Conservation (phyloP, 2,329 filamentous ascomycete genomes). For the Fusarium protoensiforme region DNA sequence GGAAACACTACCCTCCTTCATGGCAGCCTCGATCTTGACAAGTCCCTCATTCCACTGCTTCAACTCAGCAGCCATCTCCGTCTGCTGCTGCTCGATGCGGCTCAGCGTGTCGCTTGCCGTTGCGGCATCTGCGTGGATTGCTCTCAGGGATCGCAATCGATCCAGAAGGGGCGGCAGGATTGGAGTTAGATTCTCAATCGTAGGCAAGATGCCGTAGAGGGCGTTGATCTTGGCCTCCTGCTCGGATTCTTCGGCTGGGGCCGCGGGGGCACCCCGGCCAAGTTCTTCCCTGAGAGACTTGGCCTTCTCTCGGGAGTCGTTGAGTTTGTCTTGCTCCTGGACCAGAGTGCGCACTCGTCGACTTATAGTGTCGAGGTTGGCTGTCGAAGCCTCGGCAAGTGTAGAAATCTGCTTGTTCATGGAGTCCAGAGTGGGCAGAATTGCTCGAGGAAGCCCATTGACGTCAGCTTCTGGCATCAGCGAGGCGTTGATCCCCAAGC, state of each 20-base stretch:
- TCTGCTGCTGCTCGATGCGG: conserved; percentile 81
- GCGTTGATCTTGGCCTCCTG: conserved; percentile 90
- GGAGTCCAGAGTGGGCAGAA: conserved; percentile 83
- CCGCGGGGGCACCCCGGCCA: conserved; percentile 55
- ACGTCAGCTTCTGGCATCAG: conserved; percentile 71
- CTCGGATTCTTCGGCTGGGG: conserved; percentile 67
- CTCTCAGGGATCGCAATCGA: conserved; percentile 82
- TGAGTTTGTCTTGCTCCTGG: conserved; percentile 77
- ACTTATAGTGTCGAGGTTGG: conserved; percentile 78
- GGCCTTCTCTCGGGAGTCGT: conserved; percentile 72
- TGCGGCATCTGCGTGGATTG: conserved; percentile 88
- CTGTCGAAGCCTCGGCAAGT: conserved; percentile 77
- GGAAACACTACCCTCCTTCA: conserved; percentile 74
- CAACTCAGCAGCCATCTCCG: conserved; percentile 85
- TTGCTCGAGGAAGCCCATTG: conserved; percentile 70
- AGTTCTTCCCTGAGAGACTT: conserved; percentile 71
- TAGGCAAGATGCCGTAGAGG: conserved; percentile 87
- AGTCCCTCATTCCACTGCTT: conserved; percentile 87
- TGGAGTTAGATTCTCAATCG: conserved; percentile 87
- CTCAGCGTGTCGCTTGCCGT: conserved; percentile 82
- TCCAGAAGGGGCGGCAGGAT: conserved; percentile 88
- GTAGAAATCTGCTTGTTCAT: conserved; percentile 85
- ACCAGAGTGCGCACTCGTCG: conserved; percentile 76
- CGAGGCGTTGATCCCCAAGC: conserved; percentile 80
- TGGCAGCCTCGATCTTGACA: conserved; percentile 79